phyloP scores from a whole-genome alignment of 192 early-diverging fungal genomes.

The Umbelopsis isabellina region DNA sequence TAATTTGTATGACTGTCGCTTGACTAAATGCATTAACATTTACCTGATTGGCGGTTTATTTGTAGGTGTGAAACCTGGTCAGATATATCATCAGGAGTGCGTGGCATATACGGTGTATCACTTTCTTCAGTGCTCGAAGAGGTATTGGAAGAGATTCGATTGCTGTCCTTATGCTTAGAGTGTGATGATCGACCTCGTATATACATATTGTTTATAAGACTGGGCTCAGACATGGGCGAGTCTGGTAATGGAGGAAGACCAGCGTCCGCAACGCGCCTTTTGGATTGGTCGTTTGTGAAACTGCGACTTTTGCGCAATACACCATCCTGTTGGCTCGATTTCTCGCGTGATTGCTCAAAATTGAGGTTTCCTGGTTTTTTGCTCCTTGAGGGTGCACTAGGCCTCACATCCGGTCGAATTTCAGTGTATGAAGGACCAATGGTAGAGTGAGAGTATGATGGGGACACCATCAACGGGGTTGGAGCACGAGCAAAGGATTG shows the following conservation, averaged over 20 bases:
- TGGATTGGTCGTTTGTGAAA: background rate
- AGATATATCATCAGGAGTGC: background rate
- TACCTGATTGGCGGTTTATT: background rate
- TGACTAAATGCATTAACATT: too few species aligned
- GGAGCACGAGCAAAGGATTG: background rate
- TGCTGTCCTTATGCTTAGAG: too few species aligned
- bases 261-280: background rate
- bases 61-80: background rate
- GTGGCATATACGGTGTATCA: constrained; percentile 1
- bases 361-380: background rate
- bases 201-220: background rate
- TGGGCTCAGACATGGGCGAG: background rate
- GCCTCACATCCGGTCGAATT: too few species aligned
- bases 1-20: too few species aligned
- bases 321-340: background rate
- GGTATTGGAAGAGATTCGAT: background rate
- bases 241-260: background rate
- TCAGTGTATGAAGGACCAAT: too few species aligned
- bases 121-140: background rate
- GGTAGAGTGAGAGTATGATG: background rate
- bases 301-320: background rate
- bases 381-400: too few species aligned
- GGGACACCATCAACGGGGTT: background rate
- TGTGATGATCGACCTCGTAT: background rate
- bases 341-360: background rate